Evolutionary conservation across 805 yeast species (phyloP), one percentile per base, ranked within the genome.

Genomic region (Grigorovia yakushimaensis): DNA sequence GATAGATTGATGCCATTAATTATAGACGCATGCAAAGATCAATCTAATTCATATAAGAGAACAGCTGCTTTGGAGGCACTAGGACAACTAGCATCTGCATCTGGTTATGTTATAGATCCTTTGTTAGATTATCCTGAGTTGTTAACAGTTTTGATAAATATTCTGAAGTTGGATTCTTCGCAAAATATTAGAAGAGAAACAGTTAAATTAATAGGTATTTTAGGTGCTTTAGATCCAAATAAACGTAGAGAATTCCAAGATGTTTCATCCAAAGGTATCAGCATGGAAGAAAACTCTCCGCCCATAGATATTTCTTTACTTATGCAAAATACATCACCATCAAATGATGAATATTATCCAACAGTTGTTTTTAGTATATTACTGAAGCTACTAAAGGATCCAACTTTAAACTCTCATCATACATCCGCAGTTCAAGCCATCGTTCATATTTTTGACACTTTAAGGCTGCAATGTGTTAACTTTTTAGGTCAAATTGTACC

Each of bases 181-280:
- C 77, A 84, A 4, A 67, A 75, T 6, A 79, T 87, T 7, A 77
- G 93, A 58, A 71, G 96, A 48, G 97, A 89, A 62, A 83, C 96
- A 0, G 96, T 91, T 1, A 75, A 88, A 54, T 66, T 91, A 20
- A 68, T 89, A 46, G 98, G 98, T 58, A 88, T 88, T 24, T 68
- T 89, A 39, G 98, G 98, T 50, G 98, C 98, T 0, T 69, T 89
- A 43, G 98, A 89, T 65, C 98, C 98, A 2, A 89, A 89, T 61
- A 88, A 85, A 58, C 89, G 86, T 54, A 78, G 94, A 46, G 96
- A 87, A 57, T 85, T 88, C 13, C 96, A 88, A 59, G 80, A 85
- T 51, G 73, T 71, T 4, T 74, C 82, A 1, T 77, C 74, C 37
- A 60, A 63, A 3, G 61, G 60, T 42, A 57, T 64, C 9, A 48